These are phyloP conservation scores for Colletotrichum sp. DNA, from an alignment of 2,329 filamentous ascomycete species.

Conservation along the genomic window DNA sequence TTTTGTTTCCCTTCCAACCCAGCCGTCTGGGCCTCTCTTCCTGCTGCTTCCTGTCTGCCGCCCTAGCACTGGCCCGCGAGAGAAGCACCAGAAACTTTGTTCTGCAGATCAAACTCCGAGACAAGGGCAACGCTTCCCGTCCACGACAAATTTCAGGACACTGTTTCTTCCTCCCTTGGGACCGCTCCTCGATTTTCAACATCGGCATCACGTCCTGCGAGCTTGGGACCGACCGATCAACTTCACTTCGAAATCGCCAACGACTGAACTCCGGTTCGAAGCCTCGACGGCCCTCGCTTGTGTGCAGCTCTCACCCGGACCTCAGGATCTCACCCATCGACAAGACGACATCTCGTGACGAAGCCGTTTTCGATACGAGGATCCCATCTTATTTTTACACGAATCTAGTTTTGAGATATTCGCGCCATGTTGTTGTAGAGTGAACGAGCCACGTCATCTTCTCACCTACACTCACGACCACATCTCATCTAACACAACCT, in stretches of 20 bases:
- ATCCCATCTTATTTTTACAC: not conserved
- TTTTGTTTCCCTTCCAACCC: not conserved
- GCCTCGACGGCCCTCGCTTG: not conserved
- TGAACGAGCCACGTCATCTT: not conserved
- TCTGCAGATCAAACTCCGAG: conserved; percentile 27
- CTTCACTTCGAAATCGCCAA: not conserved
- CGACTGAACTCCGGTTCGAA: not conserved
- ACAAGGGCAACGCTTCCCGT: conserved; percentile 7
- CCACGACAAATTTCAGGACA: conserved; percentile 1
- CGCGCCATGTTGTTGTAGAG: conserved; percentile 11
- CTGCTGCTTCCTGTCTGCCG: not conserved
- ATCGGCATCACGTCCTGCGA: conserved; percentile 1
- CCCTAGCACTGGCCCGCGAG: not conserved
- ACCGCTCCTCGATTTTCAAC: conserved; percentile 11
- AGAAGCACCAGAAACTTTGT: conserved; percentile 26
- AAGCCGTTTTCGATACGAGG: not conserved
- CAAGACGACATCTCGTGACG: not conserved
- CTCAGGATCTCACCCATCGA: not conserved
- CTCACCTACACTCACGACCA: not conserved
- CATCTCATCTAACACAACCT: not conserved
- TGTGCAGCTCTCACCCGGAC: not conserved
- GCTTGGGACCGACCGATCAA: not conserved
- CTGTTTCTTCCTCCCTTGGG: not conserved
- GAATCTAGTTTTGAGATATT: not conserved
- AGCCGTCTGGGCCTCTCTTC: conserved; percentile 27